Base-by-base conservation (phyloP, 202 grass and related monocot species). In the Panicum hallii region DNA sequence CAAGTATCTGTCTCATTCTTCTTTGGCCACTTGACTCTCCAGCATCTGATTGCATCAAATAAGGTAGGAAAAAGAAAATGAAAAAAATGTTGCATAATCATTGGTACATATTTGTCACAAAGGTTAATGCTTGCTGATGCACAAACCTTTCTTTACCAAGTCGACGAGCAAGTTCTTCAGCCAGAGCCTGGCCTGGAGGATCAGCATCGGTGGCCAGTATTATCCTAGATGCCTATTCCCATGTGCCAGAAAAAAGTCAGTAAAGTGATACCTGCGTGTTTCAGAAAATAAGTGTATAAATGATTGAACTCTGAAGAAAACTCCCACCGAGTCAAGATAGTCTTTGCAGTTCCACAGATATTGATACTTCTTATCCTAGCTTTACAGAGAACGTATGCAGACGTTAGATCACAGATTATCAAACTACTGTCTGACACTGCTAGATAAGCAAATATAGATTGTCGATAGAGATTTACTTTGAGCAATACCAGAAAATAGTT, bases 71-170 rank as follows among this genome's bases (percentile, higher is more conserved):
- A 81, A 71, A 32, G 23, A 23, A 69, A 89, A 83, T 47, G 45
- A 82, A 41, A 70, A 23, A 79, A 77, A 71, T 20, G 65, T 26
- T 46, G 9, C 46, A 52, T 55, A 79, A 22, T 72, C 60, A 44
- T 57, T 8, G 22, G 34, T 56, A 46, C 23, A 69, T 82, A 70
- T 68, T 90, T 45, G 66, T 64, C 36, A 1, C 8, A 17, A 57
- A 40, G 19, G 56, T 53, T 84, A 1, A 43, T 62, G 70, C 57
- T 60, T 81, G 20, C 55, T 55, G 46, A 77, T 54, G 73, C 11
- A 74, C 71, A 80, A 88, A 99, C 97, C 97, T 99, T 87, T 96
- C 97, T 99, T 96, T 96, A 80, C 97, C 97, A 88, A 99, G 82
- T 30, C 93, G 93, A 66, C 97, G 91, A 74, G 97, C 97, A 64